Conservation (phyloP, 129 eudicot species). For the Chrysanthemum seticuspe region DNA sequence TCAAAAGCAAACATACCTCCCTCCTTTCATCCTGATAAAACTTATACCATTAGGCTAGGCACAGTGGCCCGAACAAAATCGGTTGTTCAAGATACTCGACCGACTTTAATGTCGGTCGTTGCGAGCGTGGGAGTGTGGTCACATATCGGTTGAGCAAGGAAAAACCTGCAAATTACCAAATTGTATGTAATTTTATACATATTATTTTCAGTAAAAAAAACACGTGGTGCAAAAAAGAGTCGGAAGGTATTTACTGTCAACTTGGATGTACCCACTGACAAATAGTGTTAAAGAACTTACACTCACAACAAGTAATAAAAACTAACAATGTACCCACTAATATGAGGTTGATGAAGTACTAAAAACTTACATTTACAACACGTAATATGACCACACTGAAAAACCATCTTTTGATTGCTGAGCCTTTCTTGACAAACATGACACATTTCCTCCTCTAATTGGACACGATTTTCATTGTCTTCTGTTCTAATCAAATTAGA, state of each 20-base stretch:
- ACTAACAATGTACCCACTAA: too few relatives aligned
- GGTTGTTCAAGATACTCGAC: too few relatives aligned
- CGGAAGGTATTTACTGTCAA: not conserved
- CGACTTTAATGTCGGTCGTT: too few relatives aligned
- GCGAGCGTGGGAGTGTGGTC: too few relatives aligned
- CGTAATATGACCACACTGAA: conserved; percentile 85
- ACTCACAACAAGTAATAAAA: too few relatives aligned
- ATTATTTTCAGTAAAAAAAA: not conserved
- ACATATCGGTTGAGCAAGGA: too few relatives aligned
- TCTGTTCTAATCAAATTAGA: conserved; percentile 9
- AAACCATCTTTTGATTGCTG: conserved; percentile 78
- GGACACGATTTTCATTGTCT: conserved; percentile 33
- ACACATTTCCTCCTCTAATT: conserved; percentile 49
- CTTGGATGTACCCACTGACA: not conserved
- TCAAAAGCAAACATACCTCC: conserved; percentile 53
- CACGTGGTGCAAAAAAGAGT: not conserved
- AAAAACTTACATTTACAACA: conserved; percentile 72
- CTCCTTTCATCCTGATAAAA: conserved; percentile 91
- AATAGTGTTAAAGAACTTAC: too few relatives aligned
- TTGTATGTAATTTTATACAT: not conserved
- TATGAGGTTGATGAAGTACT: too few relatives aligned
- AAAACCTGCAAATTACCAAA: conserved; percentile 46
- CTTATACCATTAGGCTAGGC: conserved; percentile 34
- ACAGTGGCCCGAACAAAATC: too few relatives aligned
- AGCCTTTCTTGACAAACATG: conserved; percentile 93